Percentiles rank a stretch among this genome's conserved stretches.
Conservation (phyloP, 1,284 basidiomycete species). For the Agroathelia rolfsii region DNA sequence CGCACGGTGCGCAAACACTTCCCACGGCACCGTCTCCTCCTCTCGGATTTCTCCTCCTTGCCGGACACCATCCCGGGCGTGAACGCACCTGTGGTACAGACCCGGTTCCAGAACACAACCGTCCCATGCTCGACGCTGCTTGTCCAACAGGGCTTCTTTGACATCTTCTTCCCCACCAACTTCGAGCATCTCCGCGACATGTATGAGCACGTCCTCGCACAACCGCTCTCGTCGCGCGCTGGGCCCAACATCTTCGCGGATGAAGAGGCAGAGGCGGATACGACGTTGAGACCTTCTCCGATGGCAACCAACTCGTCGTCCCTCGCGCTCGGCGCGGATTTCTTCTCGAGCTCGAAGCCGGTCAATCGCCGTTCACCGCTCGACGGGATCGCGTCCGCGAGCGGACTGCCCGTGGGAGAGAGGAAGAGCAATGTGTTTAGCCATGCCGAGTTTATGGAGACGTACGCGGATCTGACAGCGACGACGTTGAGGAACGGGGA, state of each 20-base stretch:
- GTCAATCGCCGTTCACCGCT: slow-evolving; percentile 48
- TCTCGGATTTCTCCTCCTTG: slow-evolving; percentile 87
- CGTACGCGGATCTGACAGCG: slow-evolving; percentile 64
- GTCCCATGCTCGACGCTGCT: slow-evolving; percentile 86
- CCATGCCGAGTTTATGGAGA: slow-evolving; percentile 79
- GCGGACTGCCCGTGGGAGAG: slow-evolving; percentile 72
- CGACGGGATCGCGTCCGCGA: slow-evolving; percentile 61
- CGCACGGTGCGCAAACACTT: slow-evolving; percentile 78
- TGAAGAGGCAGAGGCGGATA: slow-evolving; percentile 17
- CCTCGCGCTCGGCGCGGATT: slow-evolving; percentile 45
- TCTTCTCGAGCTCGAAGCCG: slow-evolving; percentile 59
- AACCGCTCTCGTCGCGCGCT: slow-evolving; percentile 26
- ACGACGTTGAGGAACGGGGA: slow-evolving; percentile 69
- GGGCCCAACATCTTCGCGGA: slow-evolving; percentile 34
- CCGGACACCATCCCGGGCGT: slow-evolving; percentile 81
- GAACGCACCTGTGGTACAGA: slow-evolving; percentile 95
- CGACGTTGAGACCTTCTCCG: slow-evolving; percentile 35
- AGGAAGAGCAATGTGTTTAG: slow-evolving; percentile 71
- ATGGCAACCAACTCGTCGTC: slow-evolving; percentile 40
- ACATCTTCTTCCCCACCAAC: slow-evolving; percentile 98
- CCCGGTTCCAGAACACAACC: slow-evolving; percentile 75
- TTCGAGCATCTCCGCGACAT: slow-evolving; percentile 81
- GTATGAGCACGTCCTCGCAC: slow-evolving; percentile 75
- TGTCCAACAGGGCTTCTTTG: slow-evolving; percentile 94
- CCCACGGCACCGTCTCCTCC: slow-evolving; percentile 83